Evolutionary conservation across 192 early-diverging fungal genomes (phyloP).

Genomic region (Coemansia sp.): DNA sequence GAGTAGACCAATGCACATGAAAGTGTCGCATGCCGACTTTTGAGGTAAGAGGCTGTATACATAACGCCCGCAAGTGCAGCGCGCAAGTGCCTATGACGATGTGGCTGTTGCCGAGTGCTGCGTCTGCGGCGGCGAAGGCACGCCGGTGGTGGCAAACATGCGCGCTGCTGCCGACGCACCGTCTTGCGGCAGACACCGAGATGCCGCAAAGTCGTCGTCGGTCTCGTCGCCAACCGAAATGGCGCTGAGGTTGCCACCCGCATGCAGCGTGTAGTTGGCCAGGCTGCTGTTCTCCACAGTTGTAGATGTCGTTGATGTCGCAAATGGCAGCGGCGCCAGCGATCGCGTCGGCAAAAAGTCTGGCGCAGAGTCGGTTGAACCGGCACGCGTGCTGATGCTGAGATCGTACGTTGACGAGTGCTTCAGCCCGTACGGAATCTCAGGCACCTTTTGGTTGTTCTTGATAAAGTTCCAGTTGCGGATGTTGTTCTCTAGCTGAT

Average conservation of each 20-base stretch:
- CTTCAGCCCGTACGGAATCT: slow-evolving; percentile 51
- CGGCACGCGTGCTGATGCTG: slow-evolving; percentile 46
- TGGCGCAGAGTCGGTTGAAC: slow-evolving; percentile 50
- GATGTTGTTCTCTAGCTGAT: slow-evolving; percentile 55
- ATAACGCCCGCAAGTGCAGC: not conserved
- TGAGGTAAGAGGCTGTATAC: not conserved
- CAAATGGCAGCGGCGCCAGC: slow-evolving; percentile 4
- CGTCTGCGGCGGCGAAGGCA: slow-evolving; percentile 29
- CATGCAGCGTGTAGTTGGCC: slow-evolving; percentile 47
- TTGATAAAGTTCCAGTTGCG: slow-evolving; percentile 52
- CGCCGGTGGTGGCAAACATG: slow-evolving; percentile 27
- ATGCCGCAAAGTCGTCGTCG: slow-evolving; percentile 11
- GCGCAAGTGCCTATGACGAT: not conserved
- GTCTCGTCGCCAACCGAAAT: not conserved
- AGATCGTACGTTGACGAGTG: slow-evolving; percentile 45
- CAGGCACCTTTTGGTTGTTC: slow-evolving; percentile 47
- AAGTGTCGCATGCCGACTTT: not conserved
- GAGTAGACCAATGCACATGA: not conserved
- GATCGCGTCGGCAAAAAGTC: slow-evolving; percentile 45
- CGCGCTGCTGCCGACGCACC: slow-evolving; percentile 9
- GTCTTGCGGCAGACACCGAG: slow-evolving; percentile 1
- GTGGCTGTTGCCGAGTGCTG: slow-evolving; percentile 26
- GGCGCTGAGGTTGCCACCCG: slow-evolving; percentile 3
- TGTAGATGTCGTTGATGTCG: slow-evolving; percentile 11
- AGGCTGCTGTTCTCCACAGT: slow-evolving; percentile 13